Evolutionary conservation across 192 early-diverging fungal species (phyloP), one percentile per base, ranked within the genome.

Genomic region (Paraglomus brasilianum): DNA sequence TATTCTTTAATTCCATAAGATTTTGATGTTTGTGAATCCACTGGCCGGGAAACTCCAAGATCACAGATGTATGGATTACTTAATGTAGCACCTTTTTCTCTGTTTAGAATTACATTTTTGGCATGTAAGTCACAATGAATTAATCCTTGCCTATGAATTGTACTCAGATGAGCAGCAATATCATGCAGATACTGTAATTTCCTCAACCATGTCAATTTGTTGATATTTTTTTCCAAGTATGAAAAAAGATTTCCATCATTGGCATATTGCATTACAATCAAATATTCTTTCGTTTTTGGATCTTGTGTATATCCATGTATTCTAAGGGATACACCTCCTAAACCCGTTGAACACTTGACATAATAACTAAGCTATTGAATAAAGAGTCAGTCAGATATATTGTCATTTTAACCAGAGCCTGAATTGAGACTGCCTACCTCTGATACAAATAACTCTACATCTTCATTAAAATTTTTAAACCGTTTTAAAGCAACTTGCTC

Each of bases 251-350:
- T 66, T 48, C 63, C 44, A 38, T n/a, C 47, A 43, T 38, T 48
- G 24, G 24, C 15, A 48, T 41, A 19, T 22, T 66, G 13, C 13
- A 47, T 66, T 66, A 66, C 48, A 13, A 66, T 30, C 44, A 66
- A 50, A 39, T 50, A 66, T 50, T 66, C 48, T 66, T 51, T 51
- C 1, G 47, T 66, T 50, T 50, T 50, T 2, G 63, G 48, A 17
- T 66, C 48, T 39, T 66, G 63, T 14, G 63, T 50, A 10, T 50
- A 40, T 50, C 63, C 63, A 66, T 66, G 51, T 3, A 62, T 62
- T n/a, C n/a, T n/a, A n/a, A n/a, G n/a, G n/a, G n/a, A n/a, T n/a
- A n/a, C n/a, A n/a, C n/a, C n/a, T n/a, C n/a, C n/a, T n/a, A n/a
- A n/a, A n/a, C n/a, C n/a, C n/a, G n/a, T n/a, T n/a, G n/a, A n/a